Conservation (phyloP, 192 early-diverging fungal genomes). For the Umbelopsis isabellina region DNA sequence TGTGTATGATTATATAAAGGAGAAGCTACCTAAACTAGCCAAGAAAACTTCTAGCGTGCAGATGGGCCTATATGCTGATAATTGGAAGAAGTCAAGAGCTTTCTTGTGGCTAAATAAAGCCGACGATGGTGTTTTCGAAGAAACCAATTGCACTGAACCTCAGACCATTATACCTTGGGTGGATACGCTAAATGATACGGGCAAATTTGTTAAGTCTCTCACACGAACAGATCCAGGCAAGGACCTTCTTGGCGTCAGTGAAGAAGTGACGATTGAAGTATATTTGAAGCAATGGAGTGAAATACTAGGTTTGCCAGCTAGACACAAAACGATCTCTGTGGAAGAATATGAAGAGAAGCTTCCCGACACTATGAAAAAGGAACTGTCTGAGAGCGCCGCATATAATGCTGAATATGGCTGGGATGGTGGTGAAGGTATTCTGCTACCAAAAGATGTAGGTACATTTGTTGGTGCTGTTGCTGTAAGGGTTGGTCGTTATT, state of each 20-base stretch:
- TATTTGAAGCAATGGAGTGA: not conserved
- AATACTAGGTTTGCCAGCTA: not conserved
- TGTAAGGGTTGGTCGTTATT: too few species aligned
- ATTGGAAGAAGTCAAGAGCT: not conserved
- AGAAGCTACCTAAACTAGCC: not conserved
- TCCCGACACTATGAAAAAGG: not conserved
- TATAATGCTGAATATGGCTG: not conserved
- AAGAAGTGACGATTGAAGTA: not conserved
- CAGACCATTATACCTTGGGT: not conserved
- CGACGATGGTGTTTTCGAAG: slow-evolving; percentile 1
- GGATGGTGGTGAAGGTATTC: slow-evolving; percentile 7
- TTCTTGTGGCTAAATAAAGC: not conserved
- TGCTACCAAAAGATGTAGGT: slow-evolving; percentile 8
- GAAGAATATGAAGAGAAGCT: not conserved
- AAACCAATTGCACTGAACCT: not conserved
- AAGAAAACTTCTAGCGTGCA: slow-evolving; percentile 1
- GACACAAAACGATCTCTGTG: not conserved
- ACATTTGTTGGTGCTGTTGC: not conserved
- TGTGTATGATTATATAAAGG: not conserved
- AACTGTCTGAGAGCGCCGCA: not conserved
- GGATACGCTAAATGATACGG: not conserved
- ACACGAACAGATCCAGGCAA: not conserved
- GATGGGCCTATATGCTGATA: not conserved
- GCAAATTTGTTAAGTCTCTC: not conserved
- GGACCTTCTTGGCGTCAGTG: not conserved